phyloP scores from a whole-genome alignment of 306 rosid species.

The Psophocarpus tetragonolobus region DNA sequence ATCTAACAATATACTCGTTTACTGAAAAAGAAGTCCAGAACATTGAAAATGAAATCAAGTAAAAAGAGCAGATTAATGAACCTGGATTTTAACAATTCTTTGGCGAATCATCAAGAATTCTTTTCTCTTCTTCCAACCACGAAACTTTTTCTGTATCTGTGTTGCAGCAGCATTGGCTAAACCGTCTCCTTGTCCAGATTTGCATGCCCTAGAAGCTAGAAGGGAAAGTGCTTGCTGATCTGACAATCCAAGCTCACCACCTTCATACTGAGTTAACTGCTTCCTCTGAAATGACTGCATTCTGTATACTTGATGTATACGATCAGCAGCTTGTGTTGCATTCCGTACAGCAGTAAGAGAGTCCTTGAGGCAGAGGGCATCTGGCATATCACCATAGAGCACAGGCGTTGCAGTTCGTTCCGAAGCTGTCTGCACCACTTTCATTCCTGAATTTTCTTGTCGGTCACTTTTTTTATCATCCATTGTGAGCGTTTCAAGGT shows the following conservation, averaged over 20 bases:
- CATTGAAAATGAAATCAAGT: conserved; percentile 4
- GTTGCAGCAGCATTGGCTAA: conserved; percentile 63
- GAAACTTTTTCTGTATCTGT: conserved; percentile 85
- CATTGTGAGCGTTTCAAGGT: conserved; percentile 55
- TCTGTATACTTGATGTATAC: conserved; percentile 74
- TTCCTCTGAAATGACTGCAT: conserved; percentile 82
- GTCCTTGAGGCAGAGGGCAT: conserved; percentile 71
- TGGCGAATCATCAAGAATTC: conserved; percentile 82
- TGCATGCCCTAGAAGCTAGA: conserved; percentile 50
- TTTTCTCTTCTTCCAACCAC: conserved; percentile 92
- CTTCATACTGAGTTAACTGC: conserved; percentile 42
- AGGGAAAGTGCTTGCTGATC: conserved; percentile 64
- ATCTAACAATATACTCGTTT: neutral
- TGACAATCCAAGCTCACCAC: conserved; percentile 51
- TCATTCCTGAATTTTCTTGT: conserved; percentile 43
- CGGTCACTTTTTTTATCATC: conserved; percentile 52
- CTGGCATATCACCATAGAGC: conserved; percentile 53
- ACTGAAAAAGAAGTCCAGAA: neutral
- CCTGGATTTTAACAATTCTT: conserved; percentile 95
- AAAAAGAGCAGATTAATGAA: conserved; percentile 32
- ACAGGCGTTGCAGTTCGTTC: conserved; percentile 70
- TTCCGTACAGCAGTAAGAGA: conserved; percentile 80
- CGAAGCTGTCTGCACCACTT: conserved; percentile 64
- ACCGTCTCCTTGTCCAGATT: conserved; percentile 55
- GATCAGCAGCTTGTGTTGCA: conserved; percentile 88